Evolutionary conservation across 257 asterid species (phyloP).

Genomic region (Solanum lignicaule): DNA sequence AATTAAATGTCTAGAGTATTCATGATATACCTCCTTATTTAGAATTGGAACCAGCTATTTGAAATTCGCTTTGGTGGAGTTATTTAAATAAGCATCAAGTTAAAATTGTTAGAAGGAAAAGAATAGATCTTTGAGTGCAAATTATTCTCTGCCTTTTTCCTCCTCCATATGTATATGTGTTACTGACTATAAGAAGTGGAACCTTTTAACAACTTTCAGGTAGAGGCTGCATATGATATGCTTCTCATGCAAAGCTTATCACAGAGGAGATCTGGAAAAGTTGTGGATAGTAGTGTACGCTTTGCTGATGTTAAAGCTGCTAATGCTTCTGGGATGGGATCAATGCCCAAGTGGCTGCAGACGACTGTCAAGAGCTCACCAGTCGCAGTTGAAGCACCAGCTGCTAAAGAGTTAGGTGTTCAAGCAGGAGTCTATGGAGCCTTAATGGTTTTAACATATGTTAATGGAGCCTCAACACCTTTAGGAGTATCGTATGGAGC

Average conservation of each 20-base stretch:
- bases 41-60: neutral
- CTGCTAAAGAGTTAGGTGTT: slow-evolving; percentile 70
- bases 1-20: neutral
- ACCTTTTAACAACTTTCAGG: slow-evolving; percentile 29
- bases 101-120: neutral
- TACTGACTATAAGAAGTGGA: neutral
- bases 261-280: slow-evolving; percentile 86
- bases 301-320: slow-evolving; percentile 88
- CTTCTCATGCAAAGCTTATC: slow-evolving; percentile 89
- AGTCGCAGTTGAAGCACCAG: slow-evolving; percentile 66
- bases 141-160: neutral
- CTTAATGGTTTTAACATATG: slow-evolving; percentile 73
- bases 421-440: slow-evolving; percentile 99
- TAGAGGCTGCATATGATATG: slow-evolving; percentile 96
- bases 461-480: slow-evolving; percentile 69
- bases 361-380: slow-evolving; percentile 40
- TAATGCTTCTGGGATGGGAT: slow-evolving; percentile 40
- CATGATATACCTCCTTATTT: neutral
- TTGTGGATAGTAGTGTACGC: slow-evolving; percentile 57
- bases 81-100: neutral
- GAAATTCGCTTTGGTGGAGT: neutral
- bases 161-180: neutral
- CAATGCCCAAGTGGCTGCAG: slow-evolving; percentile 91
- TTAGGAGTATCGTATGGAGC: slow-evolving; percentile 48
- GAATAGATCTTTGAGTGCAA: neutral